These are phyloP conservation scores for Moelleriella libera DNA, from an alignment of 2,329 filamentous ascomycete genomes.

Conservation along the genomic window DNA sequence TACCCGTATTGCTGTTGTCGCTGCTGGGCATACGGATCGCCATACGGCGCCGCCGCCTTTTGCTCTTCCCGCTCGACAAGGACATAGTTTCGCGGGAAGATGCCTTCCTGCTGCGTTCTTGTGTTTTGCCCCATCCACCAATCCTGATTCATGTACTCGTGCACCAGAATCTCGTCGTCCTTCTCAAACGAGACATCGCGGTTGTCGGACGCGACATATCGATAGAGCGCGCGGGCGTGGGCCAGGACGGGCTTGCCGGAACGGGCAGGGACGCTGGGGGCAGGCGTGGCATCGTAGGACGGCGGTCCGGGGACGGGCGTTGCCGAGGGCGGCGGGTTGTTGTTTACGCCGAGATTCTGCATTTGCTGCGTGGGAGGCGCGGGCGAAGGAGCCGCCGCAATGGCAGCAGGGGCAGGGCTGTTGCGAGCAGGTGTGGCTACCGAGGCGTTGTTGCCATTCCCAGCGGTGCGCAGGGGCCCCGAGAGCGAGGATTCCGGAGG, in stretches of 20 bases:
- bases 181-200: slow-evolving; percentile 72
- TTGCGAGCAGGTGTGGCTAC: slow-evolving; percentile 13
- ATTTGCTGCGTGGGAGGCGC: slow-evolving; percentile 22
- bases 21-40: slow-evolving; percentile 22
- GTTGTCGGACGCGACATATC: slow-evolving; percentile 63
- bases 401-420: slow-evolving; percentile 14
- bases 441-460: slow-evolving; percentile 15
- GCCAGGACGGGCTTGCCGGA: slow-evolving; percentile 45
- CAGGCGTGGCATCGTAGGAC: slow-evolving; percentile 34
- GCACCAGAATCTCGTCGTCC: slow-evolving; percentile 67
- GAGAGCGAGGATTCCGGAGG: slow-evolving; percentile 54
- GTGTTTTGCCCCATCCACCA: slow-evolving; percentile 91
- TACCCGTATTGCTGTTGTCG: slow-evolving; percentile 11
- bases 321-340: slow-evolving; percentile 2
- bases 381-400: slow-evolving; percentile 12
- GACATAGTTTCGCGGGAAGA: slow-evolving; percentile 91
- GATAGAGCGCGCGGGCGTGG: slow-evolving; percentile 69
- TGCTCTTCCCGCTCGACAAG: slow-evolving; percentile 50
- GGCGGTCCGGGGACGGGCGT: slow-evolving; percentile 28
- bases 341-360: slow-evolving; percentile 23
- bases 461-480: slow-evolving; percentile 27
- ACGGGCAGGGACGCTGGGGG: slow-evolving; percentile 26
- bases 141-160: slow-evolving; percentile 90
- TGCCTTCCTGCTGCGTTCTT: slow-evolving; percentile 72
- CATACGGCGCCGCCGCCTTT: slow-evolving; percentile 21